These are phyloP conservation scores for Pestalotiopsis sp. DNA, from an alignment of 2,329 filamentous ascomycete species.

Conservation along the genomic window DNA sequence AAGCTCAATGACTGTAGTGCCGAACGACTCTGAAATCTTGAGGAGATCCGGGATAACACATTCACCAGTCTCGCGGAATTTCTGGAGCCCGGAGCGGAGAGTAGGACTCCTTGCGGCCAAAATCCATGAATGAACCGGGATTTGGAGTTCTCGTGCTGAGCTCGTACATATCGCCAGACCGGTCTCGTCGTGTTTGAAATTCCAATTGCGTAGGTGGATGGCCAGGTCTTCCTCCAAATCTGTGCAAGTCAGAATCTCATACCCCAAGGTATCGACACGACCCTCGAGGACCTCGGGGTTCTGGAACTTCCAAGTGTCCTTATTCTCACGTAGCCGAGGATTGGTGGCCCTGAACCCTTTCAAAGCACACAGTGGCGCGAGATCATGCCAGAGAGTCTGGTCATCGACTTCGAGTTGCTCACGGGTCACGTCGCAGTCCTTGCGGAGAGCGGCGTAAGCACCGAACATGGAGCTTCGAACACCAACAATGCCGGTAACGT, in stretches of 20 bases:
- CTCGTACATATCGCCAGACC: constrained; percentile 56
- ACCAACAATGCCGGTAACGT: constrained; percentile 79
- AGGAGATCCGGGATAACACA: constrained; percentile 64
- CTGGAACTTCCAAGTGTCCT: constrained; percentile 45
- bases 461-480: constrained; percentile 90
- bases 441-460: constrained; percentile 84
- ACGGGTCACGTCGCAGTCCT: constrained; percentile 80
- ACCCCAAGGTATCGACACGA: constrained; percentile 52
- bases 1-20: constrained; percentile 64
- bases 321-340: constrained; percentile 35
- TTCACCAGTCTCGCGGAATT: constrained; percentile 56
- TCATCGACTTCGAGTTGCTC: constrained; percentile 68
- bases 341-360: constrained; percentile 55
- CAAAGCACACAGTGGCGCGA: constrained; percentile 72
- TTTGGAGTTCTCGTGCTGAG: constrained; percentile 65
- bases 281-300: constrained; percentile 48
- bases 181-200: constrained; percentile 41
- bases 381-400: constrained; percentile 74
- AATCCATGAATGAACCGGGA: constrained; percentile 85
- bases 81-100: constrained; percentile 63
- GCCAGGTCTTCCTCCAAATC: constrained; percentile 67
- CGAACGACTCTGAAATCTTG: constrained; percentile 53
- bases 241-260: constrained; percentile 61
- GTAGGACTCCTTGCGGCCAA: constrained; percentile 73
- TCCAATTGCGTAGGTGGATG: constrained; percentile 47